Percentiles rank a stretch among this genome's conserved stretches.
Evolutionary conservation across 305 asterid species (phyloP).

Genomic region (Fraxinus greggii): DNA sequence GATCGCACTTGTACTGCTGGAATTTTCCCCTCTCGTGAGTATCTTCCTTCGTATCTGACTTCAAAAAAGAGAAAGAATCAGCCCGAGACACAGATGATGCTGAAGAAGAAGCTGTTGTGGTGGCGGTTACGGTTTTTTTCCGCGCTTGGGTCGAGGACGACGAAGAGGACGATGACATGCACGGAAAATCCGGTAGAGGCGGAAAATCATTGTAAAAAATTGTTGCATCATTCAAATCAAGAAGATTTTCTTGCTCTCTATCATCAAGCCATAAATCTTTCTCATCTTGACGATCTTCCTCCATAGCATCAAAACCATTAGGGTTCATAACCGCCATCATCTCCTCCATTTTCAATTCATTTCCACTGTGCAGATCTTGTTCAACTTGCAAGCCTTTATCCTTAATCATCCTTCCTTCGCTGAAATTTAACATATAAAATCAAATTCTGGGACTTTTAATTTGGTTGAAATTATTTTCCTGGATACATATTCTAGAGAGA

Average conservation of each 20-base stretch:
- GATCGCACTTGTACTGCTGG: not conserved
- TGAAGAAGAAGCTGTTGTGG: conserved; percentile 37
- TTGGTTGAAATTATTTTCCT: not conserved
- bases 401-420: conserved; percentile 30
- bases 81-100: conserved; percentile 46
- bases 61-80: conserved; percentile 44
- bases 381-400: conserved; percentile 16
- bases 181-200: conserved; percentile 71
- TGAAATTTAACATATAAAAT: not conserved
- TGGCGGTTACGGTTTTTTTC: conserved; percentile 20
- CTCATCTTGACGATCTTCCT: conserved; percentile 2
- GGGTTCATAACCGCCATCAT: conserved; percentile 14
- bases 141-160: conserved; percentile 50
- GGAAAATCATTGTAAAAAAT: conserved; percentile 60
- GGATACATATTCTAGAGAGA: not conserved
- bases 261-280: conserved; percentile 40
- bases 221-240: conserved; percentile 44
- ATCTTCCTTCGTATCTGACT: conserved; percentile 35
- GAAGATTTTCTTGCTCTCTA: conserved; percentile 26
- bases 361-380: conserved; percentile 25
- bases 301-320: conserved; percentile 17
- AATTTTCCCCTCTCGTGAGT: not conserved
- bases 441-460: not conserved
- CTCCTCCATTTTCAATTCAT: conserved; percentile 7
- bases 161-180: conserved; percentile 94